phyloP scores from a whole-genome alignment of 1,284 basidiomycete genomes.

The Tilletiopsis washingtonensis region DNA sequence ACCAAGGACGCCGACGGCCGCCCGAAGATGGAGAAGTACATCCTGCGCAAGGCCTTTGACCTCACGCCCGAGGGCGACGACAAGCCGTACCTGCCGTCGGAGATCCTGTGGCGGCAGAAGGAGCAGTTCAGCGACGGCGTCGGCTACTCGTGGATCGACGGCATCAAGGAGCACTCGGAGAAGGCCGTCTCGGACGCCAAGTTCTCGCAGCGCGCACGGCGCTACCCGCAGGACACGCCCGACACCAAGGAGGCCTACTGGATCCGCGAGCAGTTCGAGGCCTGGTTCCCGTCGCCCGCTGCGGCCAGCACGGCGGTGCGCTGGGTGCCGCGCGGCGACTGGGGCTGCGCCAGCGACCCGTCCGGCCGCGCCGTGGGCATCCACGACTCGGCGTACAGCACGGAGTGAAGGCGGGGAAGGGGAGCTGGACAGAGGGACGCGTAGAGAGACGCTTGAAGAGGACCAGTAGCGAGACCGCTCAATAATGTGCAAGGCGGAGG shows the following conservation, averaged over 20 bases:
- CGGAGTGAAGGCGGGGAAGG: no score
- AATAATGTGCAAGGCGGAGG: no score
- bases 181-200: slow-evolving; percentile 69
- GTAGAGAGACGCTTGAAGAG: no score
- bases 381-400: slow-evolving; percentile 78
- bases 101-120: slow-evolving; percentile 97
- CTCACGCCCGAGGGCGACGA: slow-evolving; percentile 68
- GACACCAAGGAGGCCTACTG: slow-evolving; percentile 97
- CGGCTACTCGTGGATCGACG: slow-evolving; percentile 99
- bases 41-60: slow-evolving; percentile 95
- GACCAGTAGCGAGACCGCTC: no score
- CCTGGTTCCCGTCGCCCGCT: slow-evolving; percentile 63
- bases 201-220: slow-evolving; percentile 65
- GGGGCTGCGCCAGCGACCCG: slow-evolving; percentile 91
- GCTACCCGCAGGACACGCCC: slow-evolving; percentile 75
- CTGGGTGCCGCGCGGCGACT: slow-evolving; percentile 63
- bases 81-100: slow-evolving; percentile 76
- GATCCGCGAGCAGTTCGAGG: slow-evolving; percentile 88
- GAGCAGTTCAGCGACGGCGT: slow-evolving; percentile 99
- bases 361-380: slow-evolving; percentile 91
- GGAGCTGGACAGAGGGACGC: no score
- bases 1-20: slow-evolving; percentile 56
- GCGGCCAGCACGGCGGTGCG: slow-evolving; percentile 82
- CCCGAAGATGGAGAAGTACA: slow-evolving; percentile 60
- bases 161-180: slow-evolving; percentile 87